phyloP scores from a whole-genome alignment of 116 monocot species.

The Phalaenopsis hybrid region DNA sequence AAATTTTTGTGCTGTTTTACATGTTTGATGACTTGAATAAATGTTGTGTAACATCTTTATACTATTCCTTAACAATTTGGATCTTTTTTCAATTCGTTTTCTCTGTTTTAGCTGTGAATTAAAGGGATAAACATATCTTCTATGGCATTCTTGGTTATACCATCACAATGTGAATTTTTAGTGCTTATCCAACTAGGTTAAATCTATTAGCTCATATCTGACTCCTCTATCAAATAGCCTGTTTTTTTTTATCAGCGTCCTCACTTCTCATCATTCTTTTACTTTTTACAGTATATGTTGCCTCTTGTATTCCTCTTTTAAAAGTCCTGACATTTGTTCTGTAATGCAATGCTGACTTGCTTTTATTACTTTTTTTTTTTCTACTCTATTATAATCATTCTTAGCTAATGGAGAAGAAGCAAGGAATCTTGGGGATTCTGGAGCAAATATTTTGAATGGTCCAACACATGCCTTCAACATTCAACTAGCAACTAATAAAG shows the following conservation, averaged over 20 bases:
- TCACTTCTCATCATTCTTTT: not conserved
- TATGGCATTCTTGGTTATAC: too few relatives aligned
- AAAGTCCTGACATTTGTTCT: not conserved
- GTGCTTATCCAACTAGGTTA: not conserved
- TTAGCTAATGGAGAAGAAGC: not conserved
- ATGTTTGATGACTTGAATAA: not conserved
- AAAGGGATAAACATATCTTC: not conserved
- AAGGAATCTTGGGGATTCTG: not conserved
- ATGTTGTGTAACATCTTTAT: not conserved
- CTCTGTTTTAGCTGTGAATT: not conserved
- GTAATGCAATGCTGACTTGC: not conserved
- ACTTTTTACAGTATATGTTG: not conserved
- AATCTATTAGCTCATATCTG: not conserved
- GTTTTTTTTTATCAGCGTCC: not conserved
- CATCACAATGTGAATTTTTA: not conserved
- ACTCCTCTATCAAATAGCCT: not conserved
- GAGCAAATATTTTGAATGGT: not conserved
- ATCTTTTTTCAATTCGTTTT: not conserved
- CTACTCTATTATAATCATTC: not conserved
- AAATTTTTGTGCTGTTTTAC: not conserved
- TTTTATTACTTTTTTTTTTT: not conserved
- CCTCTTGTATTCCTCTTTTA: not conserved
- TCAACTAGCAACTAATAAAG: not conserved
- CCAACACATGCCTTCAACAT: not conserved
- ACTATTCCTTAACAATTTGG: not conserved